Evolutionary conservation across 2,329 filamentous ascomycete species (phyloP).

Genomic region (Sporothrix phasma): DNA sequence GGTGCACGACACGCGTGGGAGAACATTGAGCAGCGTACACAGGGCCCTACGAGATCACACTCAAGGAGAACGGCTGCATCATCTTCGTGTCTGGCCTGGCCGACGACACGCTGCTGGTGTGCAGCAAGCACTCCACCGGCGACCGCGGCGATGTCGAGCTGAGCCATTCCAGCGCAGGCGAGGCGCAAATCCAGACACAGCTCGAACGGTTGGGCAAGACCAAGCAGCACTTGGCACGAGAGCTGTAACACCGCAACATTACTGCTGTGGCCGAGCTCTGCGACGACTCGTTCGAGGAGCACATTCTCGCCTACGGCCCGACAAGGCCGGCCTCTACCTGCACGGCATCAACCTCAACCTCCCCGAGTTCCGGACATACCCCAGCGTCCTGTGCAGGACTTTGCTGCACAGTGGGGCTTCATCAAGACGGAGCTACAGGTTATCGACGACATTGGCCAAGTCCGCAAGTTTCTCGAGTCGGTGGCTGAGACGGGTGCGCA

Average conservation of each 20-base stretch:
- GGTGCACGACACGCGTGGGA: constrained; percentile 71
- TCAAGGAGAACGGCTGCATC: constrained; percentile 99
- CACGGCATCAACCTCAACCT: constrained; percentile 94
- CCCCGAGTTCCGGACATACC: constrained; percentile 83
- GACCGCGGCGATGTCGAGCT: constrained; percentile 57
- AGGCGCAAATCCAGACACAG: constrained; percentile 72
- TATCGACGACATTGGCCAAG: constrained; percentile 62
- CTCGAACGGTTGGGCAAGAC: constrained; percentile 68
- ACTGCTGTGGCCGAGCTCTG: constrained; percentile 94
- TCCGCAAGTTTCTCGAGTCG: constrained; percentile 71
- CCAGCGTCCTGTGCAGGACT: constrained; percentile 71
- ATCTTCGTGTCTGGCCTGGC: constrained; percentile 92
- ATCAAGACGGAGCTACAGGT: constrained; percentile 73
- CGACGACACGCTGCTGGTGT: constrained; percentile 84
- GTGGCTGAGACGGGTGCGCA: constrained; percentile 84
- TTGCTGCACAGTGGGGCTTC: constrained; percentile 90
- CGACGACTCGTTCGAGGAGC: constrained; percentile 93
- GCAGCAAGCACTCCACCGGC: constrained; percentile 96
- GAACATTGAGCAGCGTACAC: constrained; percentile 64
- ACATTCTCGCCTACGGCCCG: constrained; percentile 79
- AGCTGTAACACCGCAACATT: constrained; percentile 70
- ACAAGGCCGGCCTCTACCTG: constrained; percentile 81
- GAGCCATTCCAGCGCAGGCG: constrained; percentile 79
- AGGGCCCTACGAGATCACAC: constrained; percentile 84
- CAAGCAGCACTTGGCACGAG: constrained; percentile 64